Conservation (phyloP, 331 rosid species). For the Quercus phellos region DNA sequence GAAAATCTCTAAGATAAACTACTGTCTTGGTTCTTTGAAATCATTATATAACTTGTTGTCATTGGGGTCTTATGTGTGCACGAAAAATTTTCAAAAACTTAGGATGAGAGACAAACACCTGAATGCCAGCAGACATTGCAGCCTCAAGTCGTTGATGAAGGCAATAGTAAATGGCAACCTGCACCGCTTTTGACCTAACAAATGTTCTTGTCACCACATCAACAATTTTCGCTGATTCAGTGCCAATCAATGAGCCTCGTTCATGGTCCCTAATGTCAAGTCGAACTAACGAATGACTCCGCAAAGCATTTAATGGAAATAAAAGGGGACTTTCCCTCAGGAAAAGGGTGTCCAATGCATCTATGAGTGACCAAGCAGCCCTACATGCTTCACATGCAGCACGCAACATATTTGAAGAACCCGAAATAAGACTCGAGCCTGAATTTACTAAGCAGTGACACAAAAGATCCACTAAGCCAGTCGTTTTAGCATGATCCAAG, state of each 20-base stretch:
- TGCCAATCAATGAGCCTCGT: constrained; percentile 39
- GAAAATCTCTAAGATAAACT: not conserved
- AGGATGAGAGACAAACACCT: constrained; percentile 43
- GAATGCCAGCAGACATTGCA: constrained; percentile 65
- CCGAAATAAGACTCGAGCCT: constrained; percentile 81
- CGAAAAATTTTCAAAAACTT: not conserved
- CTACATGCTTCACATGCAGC: constrained; percentile 87
- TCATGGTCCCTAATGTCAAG: constrained; percentile 46
- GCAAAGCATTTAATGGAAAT: constrained; percentile 66
- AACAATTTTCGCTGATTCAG: constrained; percentile 58
- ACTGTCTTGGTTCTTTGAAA: not conserved
- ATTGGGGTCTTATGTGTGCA: not conserved
- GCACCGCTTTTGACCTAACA: constrained; percentile 71
- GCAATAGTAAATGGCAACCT: constrained; percentile 78
- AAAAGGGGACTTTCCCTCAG: constrained; percentile 41
- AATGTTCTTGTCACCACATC: constrained; percentile 74
- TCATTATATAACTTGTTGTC: not conserved
- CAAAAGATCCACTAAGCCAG: constrained; percentile 74
- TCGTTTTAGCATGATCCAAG: constrained; percentile 73
- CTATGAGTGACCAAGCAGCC: constrained; percentile 77
- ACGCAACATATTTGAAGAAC: constrained; percentile 75
- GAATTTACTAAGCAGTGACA: constrained; percentile 73
- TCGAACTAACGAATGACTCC: constrained; percentile 46
- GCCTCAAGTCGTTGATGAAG: constrained; percentile 81
- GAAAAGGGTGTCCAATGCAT: constrained; percentile 55